These are phyloP conservation scores for Eutreptiella sp. DNA, from an alignment of 208 protist genomes.

Conservation along the genomic window DNA sequence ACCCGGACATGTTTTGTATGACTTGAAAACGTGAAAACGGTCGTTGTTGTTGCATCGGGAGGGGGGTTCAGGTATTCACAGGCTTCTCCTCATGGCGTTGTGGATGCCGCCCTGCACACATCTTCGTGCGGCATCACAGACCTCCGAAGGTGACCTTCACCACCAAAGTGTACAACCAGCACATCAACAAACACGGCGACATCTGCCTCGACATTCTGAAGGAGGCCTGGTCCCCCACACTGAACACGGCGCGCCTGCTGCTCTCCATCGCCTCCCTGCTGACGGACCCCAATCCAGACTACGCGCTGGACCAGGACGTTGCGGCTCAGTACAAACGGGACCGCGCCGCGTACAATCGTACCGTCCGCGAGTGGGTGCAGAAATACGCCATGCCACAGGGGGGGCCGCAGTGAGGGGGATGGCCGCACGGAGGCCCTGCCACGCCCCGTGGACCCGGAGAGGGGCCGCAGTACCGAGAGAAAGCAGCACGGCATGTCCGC, in stretches of 20 bases:
- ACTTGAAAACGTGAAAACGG: no score
- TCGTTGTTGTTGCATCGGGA: no score
- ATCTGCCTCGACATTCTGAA: conserved; percentile 44
- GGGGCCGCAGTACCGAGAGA: no score
- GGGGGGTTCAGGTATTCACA: no score
- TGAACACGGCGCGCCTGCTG: conserved; percentile 11
- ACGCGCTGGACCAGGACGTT: conserved; percentile 29
- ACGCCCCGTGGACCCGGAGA: no score
- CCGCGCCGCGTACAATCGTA: conserved; percentile 27
- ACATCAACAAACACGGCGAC: conserved; percentile 34
- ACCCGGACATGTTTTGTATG: no score
- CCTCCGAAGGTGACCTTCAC: conserved; percentile 30
- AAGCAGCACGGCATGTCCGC: no score
- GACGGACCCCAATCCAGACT: conserved; percentile 34
- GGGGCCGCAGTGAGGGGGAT: no score
- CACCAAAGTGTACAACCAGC: conserved; percentile 42
- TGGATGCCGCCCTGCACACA: no score
- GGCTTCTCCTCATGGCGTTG: no score
- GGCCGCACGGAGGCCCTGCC: no score
- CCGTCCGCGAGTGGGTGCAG: conserved; percentile 27
- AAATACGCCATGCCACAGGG: conserved; percentile 35
- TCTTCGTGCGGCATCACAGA: no score
- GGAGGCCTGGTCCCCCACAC: conserved; percentile 14
- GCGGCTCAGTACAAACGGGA: conserved; percentile 30
- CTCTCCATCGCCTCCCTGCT: conserved; percentile 25